phyloP scores from a whole-genome alignment of 202 grass and related monocot species.

The Cymbopogon flexuosus region DNA sequence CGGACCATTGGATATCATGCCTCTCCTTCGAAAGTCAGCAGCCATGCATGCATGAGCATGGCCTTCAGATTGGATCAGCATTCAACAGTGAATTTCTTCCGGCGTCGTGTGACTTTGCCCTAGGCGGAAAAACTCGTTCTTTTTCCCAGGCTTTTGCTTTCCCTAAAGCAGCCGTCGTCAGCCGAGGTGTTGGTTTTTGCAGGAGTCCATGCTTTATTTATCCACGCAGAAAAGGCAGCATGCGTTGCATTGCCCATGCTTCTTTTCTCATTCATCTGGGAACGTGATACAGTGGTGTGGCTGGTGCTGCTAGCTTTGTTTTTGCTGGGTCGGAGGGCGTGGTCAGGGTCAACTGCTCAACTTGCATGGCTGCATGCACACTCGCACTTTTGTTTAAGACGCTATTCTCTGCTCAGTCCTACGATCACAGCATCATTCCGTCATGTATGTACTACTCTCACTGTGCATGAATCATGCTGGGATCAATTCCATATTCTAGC shows the following conservation, averaged over 20 bases:
- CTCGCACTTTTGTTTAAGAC: no score
- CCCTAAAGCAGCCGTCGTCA: not conserved
- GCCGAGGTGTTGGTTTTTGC: not conserved
- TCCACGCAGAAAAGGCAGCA: not conserved
- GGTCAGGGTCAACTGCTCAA: conserved; percentile 7
- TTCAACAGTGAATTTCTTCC: not conserved
- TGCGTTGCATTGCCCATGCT: not conserved
- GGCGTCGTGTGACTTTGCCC: not conserved
- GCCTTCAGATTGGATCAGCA: no score
- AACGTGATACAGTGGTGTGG: not conserved
- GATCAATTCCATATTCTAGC: no score
- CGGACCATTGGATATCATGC: not conserved
- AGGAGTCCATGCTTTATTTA: no score
- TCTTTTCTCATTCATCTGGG: not conserved
- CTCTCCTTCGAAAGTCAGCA: not conserved
- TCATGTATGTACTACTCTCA: no score
- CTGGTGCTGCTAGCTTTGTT: not conserved
- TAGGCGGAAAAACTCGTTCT: not conserved
- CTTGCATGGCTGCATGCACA: not conserved
- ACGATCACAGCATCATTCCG: no score
- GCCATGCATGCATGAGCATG: not conserved
- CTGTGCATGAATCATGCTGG: not conserved
- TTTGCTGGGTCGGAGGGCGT: not conserved
- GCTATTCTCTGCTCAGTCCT: no score
- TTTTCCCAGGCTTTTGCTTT: conserved; percentile 28